Conservation (phyloP, 1,284 basidiomycete species). For the Quambalaria eucalypti region DNA sequence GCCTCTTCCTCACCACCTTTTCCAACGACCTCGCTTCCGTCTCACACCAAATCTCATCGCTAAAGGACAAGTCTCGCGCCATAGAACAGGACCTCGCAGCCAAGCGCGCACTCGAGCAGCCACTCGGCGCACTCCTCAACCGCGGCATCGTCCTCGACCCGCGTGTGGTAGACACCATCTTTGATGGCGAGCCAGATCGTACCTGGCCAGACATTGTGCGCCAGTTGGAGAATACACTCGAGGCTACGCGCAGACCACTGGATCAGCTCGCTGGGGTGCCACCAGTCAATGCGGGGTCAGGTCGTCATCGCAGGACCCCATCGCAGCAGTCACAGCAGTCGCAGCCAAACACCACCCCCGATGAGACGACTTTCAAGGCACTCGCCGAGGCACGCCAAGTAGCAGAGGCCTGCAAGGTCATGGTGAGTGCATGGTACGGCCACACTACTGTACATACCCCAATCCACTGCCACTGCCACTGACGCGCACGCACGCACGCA, state of each 20-base stretch:
- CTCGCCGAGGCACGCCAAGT: constrained; percentile 72
- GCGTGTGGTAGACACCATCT: constrained; percentile 63
- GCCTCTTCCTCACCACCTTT: constrained; percentile 85
- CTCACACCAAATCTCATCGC: constrained; percentile 85
- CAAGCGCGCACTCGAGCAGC: constrained; percentile 73
- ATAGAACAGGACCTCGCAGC: constrained; percentile 79
- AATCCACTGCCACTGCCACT: too few species aligned
- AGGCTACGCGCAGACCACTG: constrained; percentile 50
- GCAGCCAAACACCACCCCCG: not conserved
- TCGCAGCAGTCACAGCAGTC: not conserved
- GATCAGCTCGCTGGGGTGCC: constrained; percentile 53
- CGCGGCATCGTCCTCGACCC: constrained; percentile 75
- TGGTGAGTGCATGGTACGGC: constrained; percentile 55
- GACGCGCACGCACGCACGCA: too few species aligned
- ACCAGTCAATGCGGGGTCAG: not conserved
- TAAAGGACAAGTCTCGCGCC: constrained; percentile 77
- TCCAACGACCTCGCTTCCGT: constrained; percentile 85
- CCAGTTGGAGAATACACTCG: constrained; percentile 69
- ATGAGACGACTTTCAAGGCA: constrained; percentile 53
- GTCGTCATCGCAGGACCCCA: not conserved
- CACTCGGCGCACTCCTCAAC: constrained; percentile 65
- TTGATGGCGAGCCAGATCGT: constrained; percentile 62
- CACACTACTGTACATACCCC: too few species aligned
- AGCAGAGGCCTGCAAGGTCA: constrained; percentile 72
- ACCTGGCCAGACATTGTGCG: constrained; percentile 70